A percentile compares a stretch with the other conserved stretches of the same genome.
Conservation (phyloP, 768 basidiomycete genomes). For the Melanogaster broomeanus region DNA sequence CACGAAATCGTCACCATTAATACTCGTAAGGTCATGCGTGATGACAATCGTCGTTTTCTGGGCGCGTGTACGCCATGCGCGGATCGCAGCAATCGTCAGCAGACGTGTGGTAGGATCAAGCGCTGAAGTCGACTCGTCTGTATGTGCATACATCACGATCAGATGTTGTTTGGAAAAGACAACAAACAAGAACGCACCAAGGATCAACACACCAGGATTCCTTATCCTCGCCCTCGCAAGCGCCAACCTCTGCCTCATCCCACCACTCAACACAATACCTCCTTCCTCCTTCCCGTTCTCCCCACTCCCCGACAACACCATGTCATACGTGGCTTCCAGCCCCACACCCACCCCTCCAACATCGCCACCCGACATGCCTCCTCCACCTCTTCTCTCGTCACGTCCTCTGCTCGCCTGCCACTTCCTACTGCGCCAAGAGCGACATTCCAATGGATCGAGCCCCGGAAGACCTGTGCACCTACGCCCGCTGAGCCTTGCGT, state of each 20-base stretch:
- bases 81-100: constrained; percentile 76
- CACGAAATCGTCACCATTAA: constrained; percentile 76
- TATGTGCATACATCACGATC: neutral
- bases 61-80: constrained; percentile 54
- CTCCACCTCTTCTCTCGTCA: constrained; percentile 68
- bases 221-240: constrained; percentile 85
- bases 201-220: constrained; percentile 86
- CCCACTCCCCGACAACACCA: constrained; percentile 46
- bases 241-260: constrained; percentile 88
- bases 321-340: constrained; percentile 89
- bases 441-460: constrained; percentile 83
- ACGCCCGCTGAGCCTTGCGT: constrained; percentile 67
- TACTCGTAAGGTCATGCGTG: constrained; percentile 92
- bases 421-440: constrained; percentile 69
- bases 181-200: constrained; percentile 58
- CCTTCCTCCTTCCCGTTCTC: constrained; percentile 46
- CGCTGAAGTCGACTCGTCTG: constrained; percentile 82
- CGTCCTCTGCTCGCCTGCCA: constrained; percentile 45
- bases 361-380: constrained; percentile 83
- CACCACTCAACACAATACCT: constrained; percentile 83
- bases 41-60: constrained; percentile 66
- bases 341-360: constrained; percentile 82
- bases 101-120: constrained; percentile 86
- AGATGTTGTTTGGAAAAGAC: neutral
- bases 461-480: constrained; percentile 59